Conservation (phyloP, 352 stramenopile genomes). For the Globisporangium camurandrum region DNA sequence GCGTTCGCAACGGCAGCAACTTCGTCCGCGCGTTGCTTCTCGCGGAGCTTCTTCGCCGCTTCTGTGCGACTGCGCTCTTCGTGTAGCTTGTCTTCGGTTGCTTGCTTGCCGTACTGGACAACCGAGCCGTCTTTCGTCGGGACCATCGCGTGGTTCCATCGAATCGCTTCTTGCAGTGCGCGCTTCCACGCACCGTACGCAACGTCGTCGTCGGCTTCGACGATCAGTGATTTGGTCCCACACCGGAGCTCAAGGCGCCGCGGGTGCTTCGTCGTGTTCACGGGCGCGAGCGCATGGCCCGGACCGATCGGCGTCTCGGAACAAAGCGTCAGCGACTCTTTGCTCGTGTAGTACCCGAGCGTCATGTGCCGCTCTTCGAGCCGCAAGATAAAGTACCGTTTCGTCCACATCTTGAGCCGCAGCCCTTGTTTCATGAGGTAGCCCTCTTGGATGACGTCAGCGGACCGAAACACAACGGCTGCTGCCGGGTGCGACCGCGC, state of each 20-base stretch:
- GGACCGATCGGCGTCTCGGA: constrained; percentile 78
- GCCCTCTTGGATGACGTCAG: constrained; percentile 79
- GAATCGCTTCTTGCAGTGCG: constrained; percentile 71
- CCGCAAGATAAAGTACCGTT: constrained; percentile 82
- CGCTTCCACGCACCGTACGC: constrained; percentile 56
- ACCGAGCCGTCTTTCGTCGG: constrained; percentile 70
- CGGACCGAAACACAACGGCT: constrained; percentile 68
- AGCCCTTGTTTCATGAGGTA: constrained; percentile 81
- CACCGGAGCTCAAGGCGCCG: constrained; percentile 61
- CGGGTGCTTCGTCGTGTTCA: constrained; percentile 48
- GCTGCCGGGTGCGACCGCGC: constrained; percentile 30
- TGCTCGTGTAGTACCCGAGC: constrained; percentile 80
- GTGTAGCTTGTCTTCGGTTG: constrained; percentile 54
- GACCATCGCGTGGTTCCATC: constrained; percentile 86
- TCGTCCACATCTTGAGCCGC: constrained; percentile 72
- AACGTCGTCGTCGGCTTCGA: constrained; percentile 65
- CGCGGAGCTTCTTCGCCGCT: constrained; percentile 63
- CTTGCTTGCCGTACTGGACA: constrained; percentile 75
- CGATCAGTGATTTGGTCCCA: constrained; percentile 58
- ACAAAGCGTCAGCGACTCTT: constrained; percentile 72
- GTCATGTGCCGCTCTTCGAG: constrained; percentile 87
- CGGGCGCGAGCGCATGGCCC: constrained; percentile 36
- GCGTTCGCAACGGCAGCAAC: constrained; percentile 49
- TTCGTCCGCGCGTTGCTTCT: constrained; percentile 71
- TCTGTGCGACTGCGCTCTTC: constrained; percentile 65